Base-by-base conservation (phyloP, 2,329 filamentous ascomycete species). In the Ophiostoma pallidulum region DNA sequence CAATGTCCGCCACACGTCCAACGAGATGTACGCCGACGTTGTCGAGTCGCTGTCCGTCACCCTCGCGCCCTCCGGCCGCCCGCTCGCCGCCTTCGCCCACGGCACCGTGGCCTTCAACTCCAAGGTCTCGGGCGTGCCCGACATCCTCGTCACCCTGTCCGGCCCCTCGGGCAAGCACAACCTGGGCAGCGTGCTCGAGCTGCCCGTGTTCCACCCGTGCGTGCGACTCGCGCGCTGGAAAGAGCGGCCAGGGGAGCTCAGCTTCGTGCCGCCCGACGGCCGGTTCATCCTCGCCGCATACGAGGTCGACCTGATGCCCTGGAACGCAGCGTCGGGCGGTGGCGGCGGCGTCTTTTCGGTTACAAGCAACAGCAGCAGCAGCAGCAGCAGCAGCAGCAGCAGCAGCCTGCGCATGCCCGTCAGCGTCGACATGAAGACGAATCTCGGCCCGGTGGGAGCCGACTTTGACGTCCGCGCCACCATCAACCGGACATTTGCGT, bases 161-260 rank as follows among this genome's bases (percentile, higher is more conserved):
- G 84, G 86, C 2, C 85, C 88, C 0, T 86, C 86, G 1, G 86
- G 86, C n/a, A 85, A 82, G 54, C 83, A 86, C 59, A 82, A 82
- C 43, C 73, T 96, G 41, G 75, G 71, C 14, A 79, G 77, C 53
- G 76, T 90, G 31, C 79, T 98, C 63, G 84, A 94, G 54, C 70
- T 95, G 2, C 92, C 91, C 1, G 89, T 96, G 0, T 98, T 98
- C 58, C 92, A 98, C 62, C 92, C 92, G 0, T 97, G 92, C 59
- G 92, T 98, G 8, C 77, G 92, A 16, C 70, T 98, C 3, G 84
- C 84, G n/a, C 77, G 82, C 53, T 98, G 92, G 92, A 83, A 83
- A 57, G 87, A 94, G 57, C 78, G 80, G 47, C 88, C 90, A 0
- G 92, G 92, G 3, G 86, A 95, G 54, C 71, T 98, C n/a, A 94